A percentile compares a stretch with the other conserved stretches of the same genome.
Evolutionary conservation across 2,329 filamentous ascomycete species (phyloP).

Genomic region (Fusarium nygamai): DNA sequence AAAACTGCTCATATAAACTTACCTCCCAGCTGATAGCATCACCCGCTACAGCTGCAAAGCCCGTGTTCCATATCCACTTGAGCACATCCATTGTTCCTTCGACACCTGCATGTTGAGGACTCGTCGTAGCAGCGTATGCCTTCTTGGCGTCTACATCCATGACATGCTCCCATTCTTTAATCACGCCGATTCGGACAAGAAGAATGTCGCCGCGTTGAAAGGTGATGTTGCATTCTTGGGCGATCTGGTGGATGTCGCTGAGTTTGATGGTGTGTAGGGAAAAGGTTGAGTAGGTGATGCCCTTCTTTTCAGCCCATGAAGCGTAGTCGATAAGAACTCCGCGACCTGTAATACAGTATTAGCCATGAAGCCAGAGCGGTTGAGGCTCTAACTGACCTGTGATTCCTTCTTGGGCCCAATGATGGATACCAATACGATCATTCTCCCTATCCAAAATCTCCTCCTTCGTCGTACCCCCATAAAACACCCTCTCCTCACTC

Average conservation of each 20-base stretch:
- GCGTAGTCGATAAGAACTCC: constrained; percentile 63
- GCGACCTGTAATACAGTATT: constrained; percentile 48
- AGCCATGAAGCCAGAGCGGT: fast-evolving
- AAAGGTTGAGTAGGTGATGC: constrained; percentile 54
- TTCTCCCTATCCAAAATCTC: constrained; percentile 57
- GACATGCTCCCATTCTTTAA: constrained; percentile 52
- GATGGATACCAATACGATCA: constrained; percentile 57
- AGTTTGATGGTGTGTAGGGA: constrained; percentile 50
- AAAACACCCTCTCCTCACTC: constrained; percentile 54
- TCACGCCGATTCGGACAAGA: constrained; percentile 63
- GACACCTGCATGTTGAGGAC: constrained; percentile 54
- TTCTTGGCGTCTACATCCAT: constrained; percentile 49
- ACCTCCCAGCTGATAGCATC: constrained; percentile 65
- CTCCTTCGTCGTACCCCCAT: constrained; percentile 56
- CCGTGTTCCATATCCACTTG: constrained; percentile 67
- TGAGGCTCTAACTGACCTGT: constrained; percentile 43
- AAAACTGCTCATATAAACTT: constrained; percentile 31
- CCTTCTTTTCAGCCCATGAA: constrained; percentile 52
- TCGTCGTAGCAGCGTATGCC: constrained; percentile 46
- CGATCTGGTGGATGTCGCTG: constrained; percentile 46
- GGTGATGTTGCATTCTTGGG: constrained; percentile 52
- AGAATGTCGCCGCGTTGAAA: constrained; percentile 64
- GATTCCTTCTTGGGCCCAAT: constrained; percentile 55
- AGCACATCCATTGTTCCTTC: constrained; percentile 60
- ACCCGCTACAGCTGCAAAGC: constrained; percentile 66